Evolutionary conservation across 2,329 filamentous ascomycete species (phyloP), one percentile per base, ranked within the genome.

Genomic region (Cladosporium colombiae): DNA sequence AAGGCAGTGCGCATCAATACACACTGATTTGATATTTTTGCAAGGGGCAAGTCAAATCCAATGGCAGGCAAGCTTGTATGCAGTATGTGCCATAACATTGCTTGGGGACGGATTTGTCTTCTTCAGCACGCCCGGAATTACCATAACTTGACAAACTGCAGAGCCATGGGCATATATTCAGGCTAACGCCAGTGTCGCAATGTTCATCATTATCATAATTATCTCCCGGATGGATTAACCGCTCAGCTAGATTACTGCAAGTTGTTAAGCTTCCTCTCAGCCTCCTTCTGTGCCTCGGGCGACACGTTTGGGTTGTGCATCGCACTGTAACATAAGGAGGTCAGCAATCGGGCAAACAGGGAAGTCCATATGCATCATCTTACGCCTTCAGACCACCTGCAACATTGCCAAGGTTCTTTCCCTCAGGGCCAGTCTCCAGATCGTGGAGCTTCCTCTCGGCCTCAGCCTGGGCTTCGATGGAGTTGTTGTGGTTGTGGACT

Each of bases 221-320:
- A 46, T 21, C 27, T 46, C 16, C 11, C 8, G 16, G 1, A 21
- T 56, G 11, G 1, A 52, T 21, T 0, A 5, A 16, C 16, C 6
- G 13, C 29, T 16, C n/a, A 56, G 18, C 29, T 16, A 56, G 35
- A n/a, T 27, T 14, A 52, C 33, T 59, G 44, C 61, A 63, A 29
- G 35, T 31, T 33, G 50, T 63, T 63, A 14, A 63, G 50, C 35
- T 63, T 63, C 50, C 16, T 46, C 61, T 55, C 61, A 37, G 61
- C 61, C 25, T 63, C 33, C 35, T 55, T 44, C 50, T 55, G 21
- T 21, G 49, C 61, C 35, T 63, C 61, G 18, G 33, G 49, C 1
- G 61, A 63, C 21, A 63, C 61, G 31, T 63, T 63, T 5, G 61
- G 61, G 49, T 63, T 63, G 61, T 63, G 61, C 49, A 63, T 63